Evolutionary conservation across 768 basidiomycete genomes (phyloP).

Genomic region (Cystobasidiopsis lactophilus): DNA sequence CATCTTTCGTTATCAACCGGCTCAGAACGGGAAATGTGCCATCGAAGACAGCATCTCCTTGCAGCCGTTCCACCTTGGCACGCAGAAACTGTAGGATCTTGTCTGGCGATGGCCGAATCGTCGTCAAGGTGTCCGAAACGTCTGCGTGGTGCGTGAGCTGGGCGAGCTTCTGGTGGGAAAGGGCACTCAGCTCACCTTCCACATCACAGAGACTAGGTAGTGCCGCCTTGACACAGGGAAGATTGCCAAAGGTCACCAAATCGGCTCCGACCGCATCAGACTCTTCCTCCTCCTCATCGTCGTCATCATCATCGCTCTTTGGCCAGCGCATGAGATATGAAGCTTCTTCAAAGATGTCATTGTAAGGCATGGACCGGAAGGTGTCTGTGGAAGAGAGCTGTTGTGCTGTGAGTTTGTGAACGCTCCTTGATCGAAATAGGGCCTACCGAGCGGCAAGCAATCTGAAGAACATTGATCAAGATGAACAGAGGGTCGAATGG

Average conservation of each 20-base stretch:
- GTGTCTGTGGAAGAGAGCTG: too few relatives aligned
- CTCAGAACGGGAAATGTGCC: background rate
- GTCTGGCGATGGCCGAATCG: background rate
- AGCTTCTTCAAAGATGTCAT: constrained; percentile 8
- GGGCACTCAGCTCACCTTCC: background rate
- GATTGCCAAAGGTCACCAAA: background rate
- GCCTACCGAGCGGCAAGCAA: constrained; percentile 4
- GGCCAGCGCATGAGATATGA: background rate
- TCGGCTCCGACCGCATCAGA: background rate
- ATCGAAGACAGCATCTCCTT: background rate
- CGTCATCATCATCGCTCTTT: background rate
- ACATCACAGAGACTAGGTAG: background rate
- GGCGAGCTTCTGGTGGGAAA: background rate
- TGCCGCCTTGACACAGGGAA: background rate
- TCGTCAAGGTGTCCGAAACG: background rate
- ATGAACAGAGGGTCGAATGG: constrained; percentile 11
- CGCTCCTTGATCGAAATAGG: too few relatives aligned
- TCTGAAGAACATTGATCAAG: constrained; percentile 1
- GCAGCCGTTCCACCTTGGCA: background rate
- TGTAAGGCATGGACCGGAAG: constrained; percentile 9
- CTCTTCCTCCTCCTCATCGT: background rate
- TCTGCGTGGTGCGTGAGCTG: background rate
- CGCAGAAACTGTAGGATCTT: background rate
- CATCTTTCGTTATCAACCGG: background rate
- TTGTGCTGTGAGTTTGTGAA: too few relatives aligned